phyloP scores from a whole-genome alignment of 1,139 yeast genomes.

The Saccharomycopsis hybrid region DNA sequence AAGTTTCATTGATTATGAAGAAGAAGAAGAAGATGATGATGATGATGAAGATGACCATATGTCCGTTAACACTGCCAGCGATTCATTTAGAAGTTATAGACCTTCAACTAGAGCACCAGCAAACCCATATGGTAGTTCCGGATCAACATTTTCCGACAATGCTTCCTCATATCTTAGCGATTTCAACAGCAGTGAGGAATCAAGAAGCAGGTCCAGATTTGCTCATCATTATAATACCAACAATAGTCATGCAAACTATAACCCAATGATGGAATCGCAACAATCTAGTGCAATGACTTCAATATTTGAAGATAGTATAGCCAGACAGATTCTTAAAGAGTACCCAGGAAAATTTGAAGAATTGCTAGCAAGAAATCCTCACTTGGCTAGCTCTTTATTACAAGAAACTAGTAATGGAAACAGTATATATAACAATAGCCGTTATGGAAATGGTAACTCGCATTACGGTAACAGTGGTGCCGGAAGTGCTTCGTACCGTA shows the following conservation, averaged over 20 bases:
- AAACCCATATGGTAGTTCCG: background rate
- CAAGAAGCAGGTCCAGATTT: background rate
- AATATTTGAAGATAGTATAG: slow-evolving; percentile 13
- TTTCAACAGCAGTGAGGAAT: too few species aligned
- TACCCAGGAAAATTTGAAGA: slow-evolving; percentile 19
- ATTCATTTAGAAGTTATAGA: slow-evolving; percentile 6
- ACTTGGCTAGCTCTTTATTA: slow-evolving; percentile 4
- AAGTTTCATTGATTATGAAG: slow-evolving; percentile 11
- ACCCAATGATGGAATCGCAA: background rate
- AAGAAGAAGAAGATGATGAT: background rate
- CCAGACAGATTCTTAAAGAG: slow-evolving; percentile 16
- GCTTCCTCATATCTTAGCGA: background rate
- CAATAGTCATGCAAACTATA: background rate
- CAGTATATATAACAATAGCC: background rate
- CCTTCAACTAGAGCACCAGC: background rate
- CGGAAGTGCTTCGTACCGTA: background rate
- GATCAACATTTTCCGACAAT: background rate
- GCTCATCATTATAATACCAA: background rate
- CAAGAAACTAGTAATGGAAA: background rate
- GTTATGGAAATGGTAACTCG: too few species aligned
- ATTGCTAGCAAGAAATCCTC: slow-evolving; percentile 18
- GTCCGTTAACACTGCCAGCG: slow-evolving; percentile 1
- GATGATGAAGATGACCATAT: too few species aligned
- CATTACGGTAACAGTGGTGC: background rate
- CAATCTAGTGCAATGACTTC: background rate